Evolutionary conservation across 768 basidiomycete genomes (phyloP).

Genomic region (Leccinum uliginosum): DNA sequence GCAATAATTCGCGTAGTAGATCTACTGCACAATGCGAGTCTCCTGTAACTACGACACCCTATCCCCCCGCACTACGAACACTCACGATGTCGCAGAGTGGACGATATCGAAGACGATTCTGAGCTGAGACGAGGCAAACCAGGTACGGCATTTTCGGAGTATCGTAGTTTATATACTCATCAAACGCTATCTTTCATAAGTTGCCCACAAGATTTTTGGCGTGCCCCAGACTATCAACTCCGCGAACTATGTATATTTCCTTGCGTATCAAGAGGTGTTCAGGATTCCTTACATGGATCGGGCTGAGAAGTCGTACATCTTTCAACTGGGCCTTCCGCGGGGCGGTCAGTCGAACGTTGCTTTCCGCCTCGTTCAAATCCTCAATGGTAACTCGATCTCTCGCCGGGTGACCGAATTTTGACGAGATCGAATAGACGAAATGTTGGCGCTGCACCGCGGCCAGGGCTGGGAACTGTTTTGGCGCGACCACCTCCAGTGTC

Average conservation of each 20-base stretch:
- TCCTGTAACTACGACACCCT: slow-evolving; percentile 56
- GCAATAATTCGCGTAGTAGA: slow-evolving; percentile 77
- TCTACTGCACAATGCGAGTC: slow-evolving; percentile 91
- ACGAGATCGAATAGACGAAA: slow-evolving; percentile 42
- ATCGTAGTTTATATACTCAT: background rate
- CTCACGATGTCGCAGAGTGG: slow-evolving; percentile 52
- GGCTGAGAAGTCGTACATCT: slow-evolving; percentile 17
- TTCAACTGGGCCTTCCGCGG: slow-evolving; percentile 34
- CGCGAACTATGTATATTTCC: slow-evolving; percentile 96
- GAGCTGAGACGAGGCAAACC: slow-evolving; percentile 83
- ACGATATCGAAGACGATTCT: slow-evolving; percentile 94
- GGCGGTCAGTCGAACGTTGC: slow-evolving; percentile 17
- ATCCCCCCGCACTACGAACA: background rate
- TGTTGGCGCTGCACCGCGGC: slow-evolving; percentile 84
- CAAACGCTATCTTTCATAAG: slow-evolving; percentile 32
- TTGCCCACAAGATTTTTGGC: slow-evolving; percentile 97
- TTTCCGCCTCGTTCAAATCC: slow-evolving; percentile 59
- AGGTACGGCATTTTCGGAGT: slow-evolving; percentile 38
- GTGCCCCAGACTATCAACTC: slow-evolving; percentile 95
- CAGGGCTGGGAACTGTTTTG: slow-evolving; percentile 92
- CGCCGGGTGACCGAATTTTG: background rate
- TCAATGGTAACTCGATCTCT: slow-evolving; percentile 51
- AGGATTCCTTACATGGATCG: slow-evolving; percentile 16
- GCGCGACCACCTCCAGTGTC: slow-evolving; percentile 87
- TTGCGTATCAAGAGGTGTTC: slow-evolving; percentile 82